phyloP scores from a whole-genome alignment of 1,284 basidiomycete species.

The Irpex sp. region DNA sequence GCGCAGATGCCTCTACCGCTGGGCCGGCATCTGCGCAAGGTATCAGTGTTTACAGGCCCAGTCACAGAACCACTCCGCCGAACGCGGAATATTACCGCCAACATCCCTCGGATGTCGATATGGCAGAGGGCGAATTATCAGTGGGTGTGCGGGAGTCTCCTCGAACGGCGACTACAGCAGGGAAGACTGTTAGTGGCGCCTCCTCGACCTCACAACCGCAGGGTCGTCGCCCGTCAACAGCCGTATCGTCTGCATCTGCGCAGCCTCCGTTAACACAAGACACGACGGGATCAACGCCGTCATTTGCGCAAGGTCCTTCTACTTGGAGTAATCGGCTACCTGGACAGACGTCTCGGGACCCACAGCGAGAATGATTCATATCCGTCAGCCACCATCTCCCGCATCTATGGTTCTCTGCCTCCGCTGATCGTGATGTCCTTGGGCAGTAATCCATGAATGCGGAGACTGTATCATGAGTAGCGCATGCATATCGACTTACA shows the following conservation, averaged over 20 bases:
- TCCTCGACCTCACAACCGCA: not conserved
- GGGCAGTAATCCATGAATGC: not conserved
- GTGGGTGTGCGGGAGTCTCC: not conserved
- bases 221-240: not conserved
- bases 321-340: not conserved
- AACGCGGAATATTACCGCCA: not conserved
- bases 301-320: not conserved
- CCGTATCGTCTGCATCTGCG: not conserved
- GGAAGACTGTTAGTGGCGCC: not conserved
- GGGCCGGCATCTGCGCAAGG: conserved; percentile 50
- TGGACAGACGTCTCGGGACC: not conserved
- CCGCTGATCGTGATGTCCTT: not conserved
- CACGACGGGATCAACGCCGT: not conserved
- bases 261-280: not conserved
- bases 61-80: conserved; percentile 19
- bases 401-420: not conserved
- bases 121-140: not conserved
- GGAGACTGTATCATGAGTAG: not conserved
- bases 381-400: conserved; percentile 2
- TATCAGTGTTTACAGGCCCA: conserved; percentile 27
- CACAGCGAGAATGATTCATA: not conserved
- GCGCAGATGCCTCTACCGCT: conserved; percentile 48
- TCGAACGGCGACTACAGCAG: not conserved
- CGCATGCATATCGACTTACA: not conserved
- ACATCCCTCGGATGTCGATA: not conserved